Evolutionary conservation across 805 yeast species (phyloP), one percentile per base, ranked within the genome.

Genomic region (Lachancea dasiensis): DNA sequence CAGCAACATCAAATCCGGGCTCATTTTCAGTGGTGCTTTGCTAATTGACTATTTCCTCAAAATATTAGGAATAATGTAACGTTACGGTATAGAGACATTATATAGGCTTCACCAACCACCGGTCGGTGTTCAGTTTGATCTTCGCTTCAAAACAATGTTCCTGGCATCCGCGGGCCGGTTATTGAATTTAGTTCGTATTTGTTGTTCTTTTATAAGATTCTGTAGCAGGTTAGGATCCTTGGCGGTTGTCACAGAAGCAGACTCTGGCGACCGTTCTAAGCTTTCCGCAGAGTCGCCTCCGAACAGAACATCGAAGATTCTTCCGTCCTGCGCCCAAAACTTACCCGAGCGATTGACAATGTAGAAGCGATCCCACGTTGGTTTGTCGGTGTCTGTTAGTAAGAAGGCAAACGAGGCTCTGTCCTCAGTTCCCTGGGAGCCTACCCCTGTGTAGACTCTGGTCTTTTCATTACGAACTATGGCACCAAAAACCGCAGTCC

Each of bases 1-100:
- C 13, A 73, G 77, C 27, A 92, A 90, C 58, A 82, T 89, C 49
- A 69, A 69, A 40, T 84, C 95, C 2, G 94, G 92, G 0, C 69
- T 78, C 53, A 72, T 73, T 31, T 69, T 84, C 45, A 74, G 83
- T 64, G 58, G 67, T 26, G 92, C 90, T 6, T 70, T 84, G 49
- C 55, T 79, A 31, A 45, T 79, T 31, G 94, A 84, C 56, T 83
- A 82, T 52, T 37, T 79, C 19, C 58, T 79, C 43, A 66, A 67
- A 46, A 34, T 51, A 7, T 30, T 58, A 20, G 64, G 64, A 5
- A 18, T 52, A n/a, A 37, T 57, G 41, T 52, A 44, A 47, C 13
- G 13, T 24, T 39, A 9, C 24, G n/a, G 7, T 24, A 23, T 25
- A n/a, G 22, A 41, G n/a, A 40, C 14, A 19, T 39, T 25, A 25